Evolutionary conservation across 352 stramenopile species (phyloP).

Genomic region (Pythium phragmitis): DNA sequence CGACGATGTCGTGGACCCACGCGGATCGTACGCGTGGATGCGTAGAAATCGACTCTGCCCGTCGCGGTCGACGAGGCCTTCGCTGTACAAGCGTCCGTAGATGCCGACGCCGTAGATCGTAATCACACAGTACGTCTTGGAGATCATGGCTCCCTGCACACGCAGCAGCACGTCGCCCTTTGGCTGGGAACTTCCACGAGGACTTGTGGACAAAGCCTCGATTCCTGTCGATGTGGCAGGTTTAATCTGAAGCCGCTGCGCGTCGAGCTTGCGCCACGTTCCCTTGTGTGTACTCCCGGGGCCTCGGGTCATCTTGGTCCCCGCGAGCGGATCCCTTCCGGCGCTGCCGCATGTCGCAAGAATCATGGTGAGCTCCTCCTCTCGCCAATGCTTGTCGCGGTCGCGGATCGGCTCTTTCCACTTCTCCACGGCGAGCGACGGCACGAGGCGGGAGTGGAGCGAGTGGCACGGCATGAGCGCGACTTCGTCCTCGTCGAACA

Average conservation of each 20-base stretch:
- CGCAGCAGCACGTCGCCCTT: slow-evolving; percentile 39
- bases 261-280: slow-evolving; percentile 51
- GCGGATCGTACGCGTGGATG: slow-evolving; percentile 57
- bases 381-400: slow-evolving; percentile 54
- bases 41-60: slow-evolving; percentile 38
- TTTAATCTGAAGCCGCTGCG: slow-evolving; percentile 36
- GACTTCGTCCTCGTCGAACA: slow-evolving; percentile 45
- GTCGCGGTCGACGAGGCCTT: slow-evolving; percentile 36
- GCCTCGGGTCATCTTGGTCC: slow-evolving; percentile 41
- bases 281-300: slow-evolving; percentile 27
- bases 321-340: not conserved
- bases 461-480: slow-evolving; percentile 77
- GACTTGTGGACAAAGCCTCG: not conserved
- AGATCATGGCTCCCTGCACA: slow-evolving; percentile 53
- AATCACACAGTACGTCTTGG: slow-evolving; percentile 57
- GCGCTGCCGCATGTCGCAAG: slow-evolving; percentile 16
- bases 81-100: slow-evolving; percentile 52
- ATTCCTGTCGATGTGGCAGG: not conserved
- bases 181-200: slow-evolving; percentile 12
- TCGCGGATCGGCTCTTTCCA: slow-evolving; percentile 61
- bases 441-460: slow-evolving; percentile 40
- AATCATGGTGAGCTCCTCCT: slow-evolving; percentile 52
- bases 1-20: slow-evolving; percentile 28
- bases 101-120: slow-evolving; percentile 59
- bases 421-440: slow-evolving; percentile 35